Base-by-base conservation (phyloP, 805 yeast species). In the Kuraishia borneana region DNA sequence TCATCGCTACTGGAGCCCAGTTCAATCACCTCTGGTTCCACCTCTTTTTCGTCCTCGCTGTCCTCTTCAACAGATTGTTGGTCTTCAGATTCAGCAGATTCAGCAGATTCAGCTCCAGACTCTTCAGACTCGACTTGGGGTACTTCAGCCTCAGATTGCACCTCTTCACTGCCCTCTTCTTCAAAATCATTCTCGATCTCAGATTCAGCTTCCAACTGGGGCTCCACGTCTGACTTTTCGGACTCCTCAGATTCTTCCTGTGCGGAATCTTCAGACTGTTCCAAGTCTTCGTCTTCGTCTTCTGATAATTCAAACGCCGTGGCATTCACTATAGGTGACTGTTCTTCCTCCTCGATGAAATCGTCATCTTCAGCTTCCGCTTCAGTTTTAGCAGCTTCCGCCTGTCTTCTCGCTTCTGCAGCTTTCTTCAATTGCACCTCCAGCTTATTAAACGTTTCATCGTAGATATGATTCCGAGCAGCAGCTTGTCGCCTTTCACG, bases 371-470 rank as follows among this genome's bases (percentile, higher is more conserved):
- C 44, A 18, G 44, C 51, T 30, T 44, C 46, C 18, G 50, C 51
- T 13, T 44, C 48, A 26, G 50, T 48, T 13, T 43, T 47, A 2
- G 42, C 39, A 4, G 46, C 36, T 5, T 58, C 58, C 53, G 46
- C 45, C 18, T 42, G 35, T 17, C 40, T 39, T 28, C 51, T 51
- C 21, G 42, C 43, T 19, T 39, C 28, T 14, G 26, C 6, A 22
- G 2, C 43, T 36, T 21, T 9, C 23, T 33, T 27, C 21, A 27
- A 10, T 9, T 30, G 18, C 26, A 9, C 17, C 22, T 30, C 32
- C 17, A 35, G 18, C 6, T 23, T 32, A 8, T 9, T 17, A 9
- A 38, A 35, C 21, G 29, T 34, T 5, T 29, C 29, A 3, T 38
- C 36, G 18, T 27, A 8, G 3, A 21, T 18, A 8, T 14, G 23